Evolutionary conservation across 2,329 filamentous ascomycete genomes (phyloP).

Genomic region (Chaetothyriales sp.): DNA sequence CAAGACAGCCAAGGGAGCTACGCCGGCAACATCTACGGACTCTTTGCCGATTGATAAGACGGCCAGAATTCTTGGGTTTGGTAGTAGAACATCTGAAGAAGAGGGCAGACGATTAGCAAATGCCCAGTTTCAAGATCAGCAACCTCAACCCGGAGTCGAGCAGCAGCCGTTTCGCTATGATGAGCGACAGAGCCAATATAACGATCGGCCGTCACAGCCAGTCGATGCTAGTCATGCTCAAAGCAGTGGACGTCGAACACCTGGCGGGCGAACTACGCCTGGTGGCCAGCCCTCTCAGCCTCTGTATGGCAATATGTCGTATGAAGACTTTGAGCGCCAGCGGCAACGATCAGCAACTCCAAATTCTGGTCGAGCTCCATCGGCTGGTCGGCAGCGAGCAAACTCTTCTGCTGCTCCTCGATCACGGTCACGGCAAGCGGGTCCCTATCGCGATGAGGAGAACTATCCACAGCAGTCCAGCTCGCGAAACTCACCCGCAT

Average conservation of each 20-base stretch:
- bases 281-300: not conserved
- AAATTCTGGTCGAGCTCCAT: conserved; percentile 3
- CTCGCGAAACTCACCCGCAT: not conserved
- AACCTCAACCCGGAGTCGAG: not conserved
- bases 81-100: conserved; percentile 1
- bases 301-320: not conserved
- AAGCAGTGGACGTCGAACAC: conserved; percentile 1
- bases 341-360: conserved; percentile 19
- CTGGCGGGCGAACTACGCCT: not conserved
- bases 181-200: not conserved
- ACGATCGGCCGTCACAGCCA: not conserved
- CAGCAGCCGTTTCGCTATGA: not conserved
- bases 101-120: conserved; percentile 5
- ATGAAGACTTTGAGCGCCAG: conserved; percentile 8
- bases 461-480: conserved; percentile 3
- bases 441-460: conserved; percentile 35
- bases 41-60: conserved; percentile 21
- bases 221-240: not conserved
- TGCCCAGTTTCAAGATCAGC: not conserved
- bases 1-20: conserved; percentile 24
- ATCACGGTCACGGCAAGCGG: conserved; percentile 24
- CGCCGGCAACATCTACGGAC: conserved; percentile 20
- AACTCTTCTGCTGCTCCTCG: conserved; percentile 35
- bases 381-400: conserved; percentile 34
- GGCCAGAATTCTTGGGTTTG: conserved; percentile 28